Evolutionary conservation across 495 filamentous ascomycete genomes (phyloP), one percentile per base, ranked within the genome.

Genomic region (Podospora bellae-mahoneyi): DNA sequence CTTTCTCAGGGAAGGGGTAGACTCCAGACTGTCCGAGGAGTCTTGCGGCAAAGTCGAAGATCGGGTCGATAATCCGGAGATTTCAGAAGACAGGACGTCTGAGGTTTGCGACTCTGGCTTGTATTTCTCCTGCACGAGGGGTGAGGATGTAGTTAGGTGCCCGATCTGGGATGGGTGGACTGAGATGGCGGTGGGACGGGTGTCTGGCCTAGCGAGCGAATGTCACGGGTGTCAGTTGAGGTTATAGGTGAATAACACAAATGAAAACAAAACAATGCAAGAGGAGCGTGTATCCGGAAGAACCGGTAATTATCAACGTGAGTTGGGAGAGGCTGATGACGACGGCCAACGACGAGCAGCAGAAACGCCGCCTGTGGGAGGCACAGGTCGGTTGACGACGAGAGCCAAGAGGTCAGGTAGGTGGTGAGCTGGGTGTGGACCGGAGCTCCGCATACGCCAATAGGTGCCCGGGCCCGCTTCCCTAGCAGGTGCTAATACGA

Each of bases 61-160:
- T 62, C 68, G 64, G 10, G 48, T 62, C 16, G 71, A 69, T 30
- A 44, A 23, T 59, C 62, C 20, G 28, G 58, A 64, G 10, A 63
- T 15, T 64, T 68, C 72, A 62, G 62, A 72, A 26, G 71, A 66
- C 64, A 77, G 69, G 39, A 67, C 66, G 56, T 76, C 74, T 54
- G 73, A 67, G 54, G 68, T 66, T 60, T 78, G 74, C 56, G 74
- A 62, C 53, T 81, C 68, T 78, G 81, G 68, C 79, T 84, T 64
- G 81, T 85, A 72, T 78, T 76, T 74, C 16, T 80, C 77, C 70
- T 89, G 88, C 44, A 95, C 86, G 64, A 93, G 79, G 32, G 92
- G 93, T 28, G 93, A 94, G 18, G 92, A 94, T 15, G 90, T 87
- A 32, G 93, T 94, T 64, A 94, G 83, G 77, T 91, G 90, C 66